Evolutionary conservation across 805 yeast genomes (phyloP).

Genomic region (Ogataea henricii): DNA sequence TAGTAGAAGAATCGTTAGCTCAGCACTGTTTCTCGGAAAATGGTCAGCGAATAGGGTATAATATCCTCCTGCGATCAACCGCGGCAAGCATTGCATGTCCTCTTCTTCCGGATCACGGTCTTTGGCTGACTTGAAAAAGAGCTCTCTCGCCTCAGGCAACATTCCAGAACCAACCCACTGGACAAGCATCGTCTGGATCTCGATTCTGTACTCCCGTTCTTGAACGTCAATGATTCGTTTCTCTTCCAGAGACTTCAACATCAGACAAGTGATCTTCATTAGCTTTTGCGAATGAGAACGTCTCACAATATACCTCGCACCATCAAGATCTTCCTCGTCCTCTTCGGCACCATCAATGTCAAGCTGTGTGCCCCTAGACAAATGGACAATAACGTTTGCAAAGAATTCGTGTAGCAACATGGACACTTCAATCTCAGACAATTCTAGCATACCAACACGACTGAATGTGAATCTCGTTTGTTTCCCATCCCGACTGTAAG

Average conservation of each 20-base stretch:
- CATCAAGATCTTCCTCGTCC: slow-evolving; percentile 17
- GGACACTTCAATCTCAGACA: slow-evolving; percentile 61
- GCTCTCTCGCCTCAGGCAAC: slow-evolving; percentile 61
- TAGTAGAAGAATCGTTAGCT: slow-evolving; percentile 20
- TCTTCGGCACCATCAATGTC: slow-evolving; percentile 24
- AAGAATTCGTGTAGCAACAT: slow-evolving; percentile 74
- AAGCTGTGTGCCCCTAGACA: slow-evolving; percentile 38
- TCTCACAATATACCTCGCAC: slow-evolving; percentile 33
- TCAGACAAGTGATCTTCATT: slow-evolving; percentile 59
- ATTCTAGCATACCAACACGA: slow-evolving; percentile 53
- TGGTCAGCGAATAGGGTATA: slow-evolving; percentile 15
- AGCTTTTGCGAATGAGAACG: slow-evolving; percentile 39
- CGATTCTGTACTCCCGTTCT: slow-evolving; percentile 56
- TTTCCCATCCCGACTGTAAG: slow-evolving; percentile 4
- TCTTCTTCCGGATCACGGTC: neutral
- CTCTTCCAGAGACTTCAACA: slow-evolving; percentile 55
- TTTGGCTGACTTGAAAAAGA: slow-evolving; percentile 38
- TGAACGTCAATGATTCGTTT: slow-evolving; percentile 44
- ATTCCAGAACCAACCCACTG: slow-evolving; percentile 59
- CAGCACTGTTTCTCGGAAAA: slow-evolving; percentile 15
- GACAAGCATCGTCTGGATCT: slow-evolving; percentile 59
- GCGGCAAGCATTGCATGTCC: neutral
- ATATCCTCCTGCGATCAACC: neutral
- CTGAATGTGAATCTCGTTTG: slow-evolving; percentile 45
- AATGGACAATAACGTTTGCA: slow-evolving; percentile 50